A percentile compares a stretch with the other conserved stretches of the same genome.
These are phyloP conservation scores for Neurospora sp. DNA, from an alignment of 495 filamentous ascomycete species.

Conservation along the genomic window DNA sequence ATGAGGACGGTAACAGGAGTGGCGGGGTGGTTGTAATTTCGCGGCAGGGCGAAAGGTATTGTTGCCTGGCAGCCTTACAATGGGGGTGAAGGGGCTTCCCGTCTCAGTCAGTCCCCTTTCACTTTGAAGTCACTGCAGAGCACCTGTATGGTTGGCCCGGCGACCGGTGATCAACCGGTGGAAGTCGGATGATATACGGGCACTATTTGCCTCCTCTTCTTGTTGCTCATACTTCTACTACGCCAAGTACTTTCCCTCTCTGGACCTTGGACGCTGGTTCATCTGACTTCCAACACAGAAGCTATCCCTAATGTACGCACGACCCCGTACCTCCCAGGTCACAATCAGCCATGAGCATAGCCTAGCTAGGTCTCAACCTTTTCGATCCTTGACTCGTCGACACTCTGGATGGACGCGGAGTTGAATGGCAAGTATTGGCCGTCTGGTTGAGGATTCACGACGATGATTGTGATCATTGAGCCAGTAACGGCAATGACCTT, in stretches of 20 bases:
- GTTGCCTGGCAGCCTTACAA: not conserved
- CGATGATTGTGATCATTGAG: constrained; percentile 16
- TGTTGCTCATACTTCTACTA: not conserved
- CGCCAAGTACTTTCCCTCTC: not conserved
- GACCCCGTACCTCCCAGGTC: not conserved
- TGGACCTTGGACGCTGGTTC: not conserved
- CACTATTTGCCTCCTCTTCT: not conserved
- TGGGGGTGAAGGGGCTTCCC: not conserved
- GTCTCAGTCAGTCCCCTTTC: not conserved
- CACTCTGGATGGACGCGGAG: constrained; percentile 8
- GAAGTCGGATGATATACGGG: not conserved
- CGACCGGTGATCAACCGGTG: not conserved
- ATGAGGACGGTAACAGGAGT: not conserved
- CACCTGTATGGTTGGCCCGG: not conserved
- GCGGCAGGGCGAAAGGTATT: not conserved
- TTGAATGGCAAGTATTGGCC: constrained; percentile 12
- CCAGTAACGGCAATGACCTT: constrained; percentile 16
- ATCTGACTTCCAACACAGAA: not conserved
- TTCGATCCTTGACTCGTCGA: constrained; percentile 18
- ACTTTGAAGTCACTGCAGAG: not conserved
- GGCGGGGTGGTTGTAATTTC: not conserved
- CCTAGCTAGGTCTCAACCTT: not conserved
- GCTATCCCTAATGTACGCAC: not conserved
- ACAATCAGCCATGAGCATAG: not conserved
- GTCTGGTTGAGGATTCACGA: constrained; percentile 18